Base-by-base conservation (phyloP, 805 yeast species). In the Cyberlindnera sargentensis region DNA sequence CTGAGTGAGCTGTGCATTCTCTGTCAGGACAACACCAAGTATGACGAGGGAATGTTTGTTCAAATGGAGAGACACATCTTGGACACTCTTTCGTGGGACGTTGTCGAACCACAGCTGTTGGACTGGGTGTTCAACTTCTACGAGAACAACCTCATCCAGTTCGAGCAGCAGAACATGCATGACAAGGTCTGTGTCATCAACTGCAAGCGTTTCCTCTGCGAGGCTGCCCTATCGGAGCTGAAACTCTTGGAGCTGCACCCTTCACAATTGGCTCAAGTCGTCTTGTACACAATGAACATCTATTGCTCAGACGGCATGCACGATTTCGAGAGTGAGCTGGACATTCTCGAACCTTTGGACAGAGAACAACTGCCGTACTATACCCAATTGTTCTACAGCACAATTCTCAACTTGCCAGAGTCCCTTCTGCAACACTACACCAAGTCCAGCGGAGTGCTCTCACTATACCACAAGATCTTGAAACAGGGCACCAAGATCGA, bases 11-110 rank as follows among this genome's bases (percentile, higher is more conserved):
- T 87, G 44, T 78, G 83, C 45, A 78, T 73, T 53, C 68, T 85
- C 51, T 85, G 95, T 65, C 85, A 86, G 38, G 73, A 78, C 53
- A 34, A 46, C 56, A 78, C 73, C 15, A 71, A 78, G 75, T 79
- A 78, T 82, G 45, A 68, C 82, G 58, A 71, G 74, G 49, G 84
- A 84, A 4, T 72, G 89, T 55, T 81, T 76, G 50, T 87, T 87
- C 95, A 85, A 61, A 85, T 85, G 95, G 95, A 86, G 62, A 67
- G 77, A 52, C 95, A 85, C 57, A 76, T 86, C 25, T 67, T 86
- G 45, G 65, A 73, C 30, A 82, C 95, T 0, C 68, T 87, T 46
- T 78, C 79, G 42, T 85, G 95, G 95, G 67, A 70, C 70, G 66
- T 87, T 42, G 75, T 74, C 38, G 86, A 80, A 50, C 87, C 95